These are phyloP conservation scores for Globisporangium canariense DNA, from an alignment of 352 stramenopile genomes.

Conservation along the genomic window DNA sequence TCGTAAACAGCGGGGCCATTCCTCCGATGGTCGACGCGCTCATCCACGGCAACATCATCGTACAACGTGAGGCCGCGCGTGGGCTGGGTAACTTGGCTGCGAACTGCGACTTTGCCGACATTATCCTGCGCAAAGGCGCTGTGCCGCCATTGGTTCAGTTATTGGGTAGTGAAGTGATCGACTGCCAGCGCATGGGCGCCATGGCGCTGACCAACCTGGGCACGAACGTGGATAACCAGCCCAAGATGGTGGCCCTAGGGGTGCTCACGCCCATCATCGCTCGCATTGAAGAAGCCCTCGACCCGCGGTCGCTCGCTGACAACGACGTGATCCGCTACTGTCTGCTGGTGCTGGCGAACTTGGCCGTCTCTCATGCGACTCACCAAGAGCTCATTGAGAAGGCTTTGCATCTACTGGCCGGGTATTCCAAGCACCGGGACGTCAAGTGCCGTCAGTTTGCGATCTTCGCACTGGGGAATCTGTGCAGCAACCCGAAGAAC, in stretches of 20 bases:
- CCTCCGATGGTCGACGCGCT: conserved; percentile 84
- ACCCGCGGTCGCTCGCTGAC: conserved; percentile 90
- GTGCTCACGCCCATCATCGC: conserved; percentile 88
- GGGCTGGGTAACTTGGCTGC: conserved; percentile 93
- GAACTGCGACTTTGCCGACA: conserved; percentile 94
- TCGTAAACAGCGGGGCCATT: conserved; percentile 89
- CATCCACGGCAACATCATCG: conserved; percentile 61
- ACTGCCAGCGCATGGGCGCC: conserved; percentile 93
- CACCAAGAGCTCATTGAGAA: conserved; percentile 78
- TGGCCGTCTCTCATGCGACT: conserved; percentile 85
- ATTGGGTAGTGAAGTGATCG: conserved; percentile 85
- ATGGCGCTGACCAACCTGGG: conserved; percentile 95
- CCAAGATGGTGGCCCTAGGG: conserved; percentile 84
- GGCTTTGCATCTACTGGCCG: conserved; percentile 85
- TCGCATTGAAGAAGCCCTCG: conserved; percentile 87
- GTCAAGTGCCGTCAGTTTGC: conserved; percentile 96
- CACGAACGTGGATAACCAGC: conserved; percentile 93
- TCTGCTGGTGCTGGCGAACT: conserved; percentile 92
- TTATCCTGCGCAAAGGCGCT: conserved; percentile 88
- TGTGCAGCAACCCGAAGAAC: conserved; percentile 92
- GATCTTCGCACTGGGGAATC: conserved; percentile 93
- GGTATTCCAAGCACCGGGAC: conserved; percentile 93
- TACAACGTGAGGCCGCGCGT: conserved; percentile 92
- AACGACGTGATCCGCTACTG: conserved; percentile 95
- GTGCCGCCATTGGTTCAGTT: conserved; percentile 85